A percentile compares a stretch with the other conserved stretches of the same genome.
Evolutionary conservation across 441 rosid genomes (phyloP).

Genomic region (Eruca vesicaria): DNA sequence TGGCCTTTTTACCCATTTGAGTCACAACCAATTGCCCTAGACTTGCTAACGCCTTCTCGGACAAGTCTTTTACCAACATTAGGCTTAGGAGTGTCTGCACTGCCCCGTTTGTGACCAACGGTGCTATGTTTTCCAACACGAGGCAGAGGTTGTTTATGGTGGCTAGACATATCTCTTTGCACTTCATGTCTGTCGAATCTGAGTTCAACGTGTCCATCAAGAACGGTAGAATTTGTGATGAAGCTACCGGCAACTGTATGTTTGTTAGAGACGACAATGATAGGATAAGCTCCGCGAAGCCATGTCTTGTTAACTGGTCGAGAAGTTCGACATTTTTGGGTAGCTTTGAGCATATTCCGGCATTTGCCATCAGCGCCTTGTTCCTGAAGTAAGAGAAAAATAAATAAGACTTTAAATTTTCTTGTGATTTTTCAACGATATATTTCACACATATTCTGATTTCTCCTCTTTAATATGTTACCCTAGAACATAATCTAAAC

Average conservation of each 20-base stretch:
- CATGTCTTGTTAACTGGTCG: constrained; percentile 56
- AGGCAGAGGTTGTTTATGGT: constrained; percentile 57
- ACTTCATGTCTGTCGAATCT: constrained; percentile 37
- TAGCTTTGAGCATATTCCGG: constrained; percentile 70
- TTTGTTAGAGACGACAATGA: constrained; percentile 62
- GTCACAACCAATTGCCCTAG: constrained; percentile 77
- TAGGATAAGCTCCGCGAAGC: constrained; percentile 57
- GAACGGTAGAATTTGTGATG: constrained; percentile 55
- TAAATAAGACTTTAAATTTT: background rate
- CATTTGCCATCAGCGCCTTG: constrained; percentile 79
- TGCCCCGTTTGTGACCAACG: constrained; percentile 53
- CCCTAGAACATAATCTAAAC: background rate
- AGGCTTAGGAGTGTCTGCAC: constrained; percentile 48
- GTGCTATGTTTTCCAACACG: constrained; percentile 59
- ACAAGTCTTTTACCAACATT: constrained; percentile 45
- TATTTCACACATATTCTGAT: background rate
- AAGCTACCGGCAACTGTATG: constrained; percentile 43
- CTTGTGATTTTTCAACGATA: background rate
- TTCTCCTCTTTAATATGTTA: background rate
- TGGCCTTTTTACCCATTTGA: constrained; percentile 65
- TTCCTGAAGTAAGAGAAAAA: constrained; percentile 49
- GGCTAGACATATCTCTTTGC: constrained; percentile 59
- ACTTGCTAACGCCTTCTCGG: constrained; percentile 73
- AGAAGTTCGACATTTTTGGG: constrained; percentile 44
- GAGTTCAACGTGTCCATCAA: constrained; percentile 55